Percentiles rank a stretch among this genome's conserved stretches.
These are phyloP conservation scores for Chaetomium strumarium DNA, from an alignment of 2,329 filamentous ascomycete species.

Conservation along the genomic window DNA sequence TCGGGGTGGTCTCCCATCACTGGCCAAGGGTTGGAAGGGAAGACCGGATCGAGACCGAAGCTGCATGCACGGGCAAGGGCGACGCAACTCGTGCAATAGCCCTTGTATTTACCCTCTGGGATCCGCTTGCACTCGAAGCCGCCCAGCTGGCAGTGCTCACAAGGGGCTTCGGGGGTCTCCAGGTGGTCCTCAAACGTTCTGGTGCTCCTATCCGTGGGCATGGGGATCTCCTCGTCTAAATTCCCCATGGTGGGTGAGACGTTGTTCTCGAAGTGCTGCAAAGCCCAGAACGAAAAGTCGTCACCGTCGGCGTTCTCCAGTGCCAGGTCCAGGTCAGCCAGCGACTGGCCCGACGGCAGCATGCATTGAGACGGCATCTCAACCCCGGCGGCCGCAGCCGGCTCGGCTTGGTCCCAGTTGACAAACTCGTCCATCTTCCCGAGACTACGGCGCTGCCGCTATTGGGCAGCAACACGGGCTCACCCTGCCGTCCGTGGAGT, in stretches of 20 bases:
- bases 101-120: constrained; percentile 52
- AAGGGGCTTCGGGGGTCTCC: constrained; percentile 44
- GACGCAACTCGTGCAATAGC: constrained; percentile 58
- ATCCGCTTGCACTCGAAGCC: constrained; percentile 57
- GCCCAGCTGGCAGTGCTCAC: constrained; percentile 45
- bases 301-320: constrained; percentile 53
- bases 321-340: constrained; percentile 45
- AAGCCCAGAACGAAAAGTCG: constrained; percentile 53
- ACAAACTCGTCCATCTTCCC: constrained; percentile 54
- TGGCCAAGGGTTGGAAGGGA: constrained; percentile 43
- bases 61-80: constrained; percentile 55
- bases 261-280: constrained; percentile 50
- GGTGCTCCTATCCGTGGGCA: constrained; percentile 25
- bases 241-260: constrained; percentile 27
- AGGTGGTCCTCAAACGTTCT: constrained; percentile 34
- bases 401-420: constrained; percentile 51
- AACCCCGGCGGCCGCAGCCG: constrained; percentile 30
- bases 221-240: constrained; percentile 14
- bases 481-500: neutral
- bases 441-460: constrained; percentile 9
- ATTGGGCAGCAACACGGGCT: neutral
- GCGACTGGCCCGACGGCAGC: constrained; percentile 20
- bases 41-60: constrained; percentile 41
- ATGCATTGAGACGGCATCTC: constrained; percentile 14
- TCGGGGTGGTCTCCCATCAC: constrained; percentile 39